Conservation (phyloP, 2,329 filamentous ascomycete genomes). For the Allantophomopsis cytisporea region DNA sequence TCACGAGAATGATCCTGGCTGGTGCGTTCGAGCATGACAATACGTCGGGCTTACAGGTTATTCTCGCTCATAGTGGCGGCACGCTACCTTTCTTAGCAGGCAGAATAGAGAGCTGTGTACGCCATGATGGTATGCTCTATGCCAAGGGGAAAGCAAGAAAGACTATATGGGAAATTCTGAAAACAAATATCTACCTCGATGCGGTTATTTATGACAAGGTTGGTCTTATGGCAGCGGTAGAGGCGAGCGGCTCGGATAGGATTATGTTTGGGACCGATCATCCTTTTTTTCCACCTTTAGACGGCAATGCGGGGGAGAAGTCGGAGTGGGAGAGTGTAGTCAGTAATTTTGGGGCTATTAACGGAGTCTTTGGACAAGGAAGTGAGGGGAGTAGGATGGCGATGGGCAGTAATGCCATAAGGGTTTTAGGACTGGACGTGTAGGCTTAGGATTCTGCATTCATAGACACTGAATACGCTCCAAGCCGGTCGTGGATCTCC, state of each 20-base stretch:
- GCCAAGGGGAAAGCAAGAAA: conserved; percentile 42
- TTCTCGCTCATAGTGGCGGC: conserved; percentile 80
- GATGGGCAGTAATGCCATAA: conserved; percentile 28
- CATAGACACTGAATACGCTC: too few species aligned
- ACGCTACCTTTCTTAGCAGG: conserved; percentile 83
- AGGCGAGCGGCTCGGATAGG: conserved; percentile 53
- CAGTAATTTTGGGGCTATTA: conserved; percentile 41
- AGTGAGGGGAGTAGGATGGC: conserved; percentile 33
- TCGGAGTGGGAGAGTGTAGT: conserved; percentile 51
- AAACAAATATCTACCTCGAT: conserved; percentile 75
- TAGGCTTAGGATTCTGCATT: too few species aligned
- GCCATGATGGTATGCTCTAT: conserved; percentile 67
- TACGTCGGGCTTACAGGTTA: conserved; percentile 53
- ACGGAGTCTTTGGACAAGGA: conserved; percentile 31
- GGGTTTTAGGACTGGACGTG: too few species aligned
- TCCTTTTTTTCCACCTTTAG: conserved; percentile 71
- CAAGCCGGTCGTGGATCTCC: too few species aligned
- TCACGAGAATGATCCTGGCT: conserved; percentile 75
- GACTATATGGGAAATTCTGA: conserved; percentile 49
- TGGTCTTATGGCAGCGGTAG: conserved; percentile 56
- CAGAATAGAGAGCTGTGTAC: conserved; percentile 74
- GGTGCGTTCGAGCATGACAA: conserved; percentile 62
- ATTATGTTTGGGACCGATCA: conserved; percentile 76
- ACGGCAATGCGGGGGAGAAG: conserved; percentile 20
- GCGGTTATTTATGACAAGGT: conserved; percentile 73